Conservation (phyloP, 768 basidiomycete genomes). For the Pleurotus salmoneostramineus region DNA sequence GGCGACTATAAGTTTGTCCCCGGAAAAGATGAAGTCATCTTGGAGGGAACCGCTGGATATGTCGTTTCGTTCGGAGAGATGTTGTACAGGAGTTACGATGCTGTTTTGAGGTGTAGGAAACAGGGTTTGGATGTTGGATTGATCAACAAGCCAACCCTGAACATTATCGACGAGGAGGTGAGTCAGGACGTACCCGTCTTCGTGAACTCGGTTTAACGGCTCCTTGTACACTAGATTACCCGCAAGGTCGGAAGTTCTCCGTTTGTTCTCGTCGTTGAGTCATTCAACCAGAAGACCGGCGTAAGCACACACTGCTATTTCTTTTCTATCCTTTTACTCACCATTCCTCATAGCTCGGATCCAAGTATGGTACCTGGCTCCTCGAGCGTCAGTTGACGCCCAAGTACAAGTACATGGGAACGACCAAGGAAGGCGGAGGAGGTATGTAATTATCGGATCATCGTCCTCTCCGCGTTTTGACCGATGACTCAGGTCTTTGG, state of each 20-base stretch:
- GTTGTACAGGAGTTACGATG: constrained; percentile 81
- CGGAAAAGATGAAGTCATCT: constrained; percentile 80
- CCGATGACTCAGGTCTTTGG: constrained; percentile 48
- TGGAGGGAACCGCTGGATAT: constrained; percentile 75
- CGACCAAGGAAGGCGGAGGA: constrained; percentile 54
- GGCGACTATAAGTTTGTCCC: constrained; percentile 75
- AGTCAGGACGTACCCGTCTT: constrained; percentile 7
- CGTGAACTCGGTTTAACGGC: background rate
- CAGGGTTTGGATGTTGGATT: constrained; percentile 77
- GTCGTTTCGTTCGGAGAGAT: constrained; percentile 87
- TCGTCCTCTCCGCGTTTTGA: constrained; percentile 28
- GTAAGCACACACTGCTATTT: constrained; percentile 22
- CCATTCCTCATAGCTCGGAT: constrained; percentile 50
- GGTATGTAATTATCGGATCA: background rate
- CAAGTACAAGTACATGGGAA: constrained; percentile 78
- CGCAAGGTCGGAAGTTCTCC: constrained; percentile 67
- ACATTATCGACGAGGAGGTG: constrained; percentile 80
- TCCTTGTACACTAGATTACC: constrained; percentile 37
- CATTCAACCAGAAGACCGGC: constrained; percentile 88
- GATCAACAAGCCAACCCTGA: constrained; percentile 83
- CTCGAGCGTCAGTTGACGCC: constrained; percentile 80
- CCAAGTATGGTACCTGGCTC: constrained; percentile 83
- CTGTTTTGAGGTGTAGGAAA: constrained; percentile 69
- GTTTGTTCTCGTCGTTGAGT: constrained; percentile 85
- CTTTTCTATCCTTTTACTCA: background rate